Conservation (phyloP, 352 stramenopile genomes). For the Globisporangium ultimum region DNA sequence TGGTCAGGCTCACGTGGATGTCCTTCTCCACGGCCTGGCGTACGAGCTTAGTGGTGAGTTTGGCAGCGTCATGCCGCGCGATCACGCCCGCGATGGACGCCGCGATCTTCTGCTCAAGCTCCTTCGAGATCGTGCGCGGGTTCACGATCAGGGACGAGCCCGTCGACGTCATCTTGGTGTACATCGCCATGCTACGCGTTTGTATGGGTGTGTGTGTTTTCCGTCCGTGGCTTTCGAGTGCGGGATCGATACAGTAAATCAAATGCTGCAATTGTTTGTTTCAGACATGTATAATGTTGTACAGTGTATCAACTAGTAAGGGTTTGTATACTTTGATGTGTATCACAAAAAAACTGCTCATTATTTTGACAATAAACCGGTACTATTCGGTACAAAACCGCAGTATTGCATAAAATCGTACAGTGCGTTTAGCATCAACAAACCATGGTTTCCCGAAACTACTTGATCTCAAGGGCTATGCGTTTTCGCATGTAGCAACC, state of each 20-base stretch:
- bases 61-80: conserved; percentile 52
- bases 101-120: conserved; percentile 80
- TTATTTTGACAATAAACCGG: too few relatives aligned
- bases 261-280: not conserved
- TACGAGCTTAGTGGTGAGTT: conserved; percentile 78
- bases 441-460: too few relatives aligned
- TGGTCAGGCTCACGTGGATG: conserved; percentile 79
- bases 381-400: not conserved
- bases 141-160: conserved; percentile 70
- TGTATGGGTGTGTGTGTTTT: not conserved
- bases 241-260: not conserved
- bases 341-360: not conserved
- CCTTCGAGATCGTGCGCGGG: conserved; percentile 75
- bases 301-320: not conserved
- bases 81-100: conserved; percentile 66
- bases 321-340: not conserved
- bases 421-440: not conserved
- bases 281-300: not conserved
- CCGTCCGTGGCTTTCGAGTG: not conserved
- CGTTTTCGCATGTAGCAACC: not conserved
- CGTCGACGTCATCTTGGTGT: conserved; percentile 73
- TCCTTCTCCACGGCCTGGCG: conserved; percentile 84
- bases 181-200: conserved; percentile 48
- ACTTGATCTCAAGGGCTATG: not conserved
- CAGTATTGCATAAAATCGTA: not conserved